These are phyloP conservation scores for Tolypocladium pustulatum DNA, from an alignment of 2,329 filamentous ascomycete species.

Conservation along the genomic window DNA sequence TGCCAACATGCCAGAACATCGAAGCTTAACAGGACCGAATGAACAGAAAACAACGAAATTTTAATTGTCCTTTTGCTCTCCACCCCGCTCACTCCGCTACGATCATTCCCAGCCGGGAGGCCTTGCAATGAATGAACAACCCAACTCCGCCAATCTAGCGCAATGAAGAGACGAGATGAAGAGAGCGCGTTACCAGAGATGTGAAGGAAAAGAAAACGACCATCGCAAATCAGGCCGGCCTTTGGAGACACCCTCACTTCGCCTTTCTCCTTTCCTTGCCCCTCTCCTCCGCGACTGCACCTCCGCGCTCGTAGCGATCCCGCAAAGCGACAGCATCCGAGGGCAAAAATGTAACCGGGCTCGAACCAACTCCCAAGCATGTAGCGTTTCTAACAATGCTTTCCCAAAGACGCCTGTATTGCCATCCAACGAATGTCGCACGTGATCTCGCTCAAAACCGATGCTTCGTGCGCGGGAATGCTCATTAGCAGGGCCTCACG, in stretches of 20 bases:
- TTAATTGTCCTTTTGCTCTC: conserved; percentile 2
- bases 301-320: not conserved
- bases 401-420: not conserved
- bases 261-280: not conserved
- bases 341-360: not conserved
- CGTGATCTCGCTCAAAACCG: not conserved
- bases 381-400: not conserved
- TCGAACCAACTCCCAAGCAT: not conserved
- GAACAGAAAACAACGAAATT: not conserved
- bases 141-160: conserved; percentile 16
- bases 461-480: not conserved
- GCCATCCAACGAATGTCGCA: not conserved
- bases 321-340: not conserved
- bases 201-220: conserved; percentile 6
- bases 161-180: conserved; percentile 12
- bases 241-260: not conserved
- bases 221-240: conserved; percentile 7
- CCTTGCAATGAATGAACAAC: conserved; percentile 10
- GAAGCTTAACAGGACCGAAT: not conserved
- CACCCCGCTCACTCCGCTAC: conserved; percentile 11
- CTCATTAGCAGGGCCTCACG: conserved; percentile 13
- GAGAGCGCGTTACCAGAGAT: conserved; percentile 3
- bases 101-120: conserved; percentile 10
- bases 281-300: not conserved
- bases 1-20: not conserved